Conservation (phyloP, 169 alveolate genomes). For the Cryptosporidium muris region DNA sequence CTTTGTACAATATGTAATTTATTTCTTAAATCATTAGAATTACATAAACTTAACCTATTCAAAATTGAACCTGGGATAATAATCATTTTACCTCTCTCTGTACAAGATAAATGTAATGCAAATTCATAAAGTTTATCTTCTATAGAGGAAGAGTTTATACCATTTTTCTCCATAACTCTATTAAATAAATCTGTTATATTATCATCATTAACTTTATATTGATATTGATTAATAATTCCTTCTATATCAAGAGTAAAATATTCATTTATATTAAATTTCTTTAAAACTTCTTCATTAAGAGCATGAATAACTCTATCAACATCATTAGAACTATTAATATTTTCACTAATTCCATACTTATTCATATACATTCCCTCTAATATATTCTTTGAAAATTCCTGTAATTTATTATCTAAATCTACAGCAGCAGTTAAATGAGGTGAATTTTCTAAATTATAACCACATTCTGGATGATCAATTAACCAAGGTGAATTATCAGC, state of each 20-base stretch:
- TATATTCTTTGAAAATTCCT: conserved; percentile 80
- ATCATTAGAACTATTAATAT: conserved; percentile 77
- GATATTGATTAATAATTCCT: conserved; percentile 6
- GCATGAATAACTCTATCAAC: conserved; percentile 79
- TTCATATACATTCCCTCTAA: conserved; percentile 75
- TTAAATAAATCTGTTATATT: not conserved
- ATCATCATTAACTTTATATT: not conserved
- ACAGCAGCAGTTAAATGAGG: conserved; percentile 88
- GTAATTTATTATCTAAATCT: conserved; percentile 82
- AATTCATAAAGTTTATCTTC: conserved; percentile 26
- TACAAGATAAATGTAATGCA: conserved; percentile 21
- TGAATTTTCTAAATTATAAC: conserved; percentile 81
- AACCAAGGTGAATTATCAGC: conserved; percentile 89
- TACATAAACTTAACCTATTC: conserved; percentile 20
- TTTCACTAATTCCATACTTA: conserved; percentile 79
- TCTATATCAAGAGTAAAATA: conserved; percentile 70
- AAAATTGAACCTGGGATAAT: conserved; percentile 13
- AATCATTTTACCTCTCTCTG: conserved; percentile 20
- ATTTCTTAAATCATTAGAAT: not conserved
- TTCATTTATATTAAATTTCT: conserved; percentile 73
- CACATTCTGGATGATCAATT: conserved; percentile 86
- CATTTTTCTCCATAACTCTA: conserved; percentile 20
- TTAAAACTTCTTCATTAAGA: conserved; percentile 71
- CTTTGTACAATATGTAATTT: conserved; percentile 31
- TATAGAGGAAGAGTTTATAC: not conserved